Evolutionary conservation across 208 protist genomes (phyloP).

Genomic region (Leishmania braziliensis): DNA sequence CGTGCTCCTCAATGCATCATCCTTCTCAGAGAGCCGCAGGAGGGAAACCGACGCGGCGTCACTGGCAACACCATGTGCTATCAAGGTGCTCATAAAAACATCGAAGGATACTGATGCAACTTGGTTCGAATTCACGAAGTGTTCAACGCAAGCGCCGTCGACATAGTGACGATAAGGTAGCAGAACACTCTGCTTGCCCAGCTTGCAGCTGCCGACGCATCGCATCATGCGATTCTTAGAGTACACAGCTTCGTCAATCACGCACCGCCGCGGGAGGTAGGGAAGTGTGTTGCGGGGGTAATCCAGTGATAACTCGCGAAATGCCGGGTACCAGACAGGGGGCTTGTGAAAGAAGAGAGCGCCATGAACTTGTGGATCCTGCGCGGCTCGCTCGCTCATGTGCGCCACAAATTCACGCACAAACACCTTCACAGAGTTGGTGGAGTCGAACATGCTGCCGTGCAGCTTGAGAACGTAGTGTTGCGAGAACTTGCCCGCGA

Average conservation of each 20-base stretch:
- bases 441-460: slow-evolving; percentile 50
- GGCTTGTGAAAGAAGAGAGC: slow-evolving; percentile 76
- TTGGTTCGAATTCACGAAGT: not conserved
- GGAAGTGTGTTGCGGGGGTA: slow-evolving; percentile 41
- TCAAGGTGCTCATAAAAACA: slow-evolving; percentile 8
- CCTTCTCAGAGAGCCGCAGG: not conserved
- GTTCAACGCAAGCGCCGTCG: not conserved
- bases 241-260: slow-evolving; percentile 87
- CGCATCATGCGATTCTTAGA: slow-evolving; percentile 83
- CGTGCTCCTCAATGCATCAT: not conserved
- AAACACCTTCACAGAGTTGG: slow-evolving; percentile 52
- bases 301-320: slow-evolving; percentile 10
- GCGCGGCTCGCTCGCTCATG: slow-evolving; percentile 29
- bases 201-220: slow-evolving; percentile 79
- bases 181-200: slow-evolving; percentile 59
- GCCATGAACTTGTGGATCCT: slow-evolving; percentile 38
- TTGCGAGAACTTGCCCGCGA: slow-evolving; percentile 73
- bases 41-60: not conserved
- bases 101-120: not conserved
- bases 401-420: slow-evolving; percentile 64
- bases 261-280: slow-evolving; percentile 54
- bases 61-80: not conserved
- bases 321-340: slow-evolving; percentile 25
- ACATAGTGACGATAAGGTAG: slow-evolving; percentile 12
- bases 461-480: slow-evolving; percentile 80